These are phyloP conservation scores for Phytophthora podocarpi DNA, from an alignment of 352 stramenopile genomes.

Conservation along the genomic window DNA sequence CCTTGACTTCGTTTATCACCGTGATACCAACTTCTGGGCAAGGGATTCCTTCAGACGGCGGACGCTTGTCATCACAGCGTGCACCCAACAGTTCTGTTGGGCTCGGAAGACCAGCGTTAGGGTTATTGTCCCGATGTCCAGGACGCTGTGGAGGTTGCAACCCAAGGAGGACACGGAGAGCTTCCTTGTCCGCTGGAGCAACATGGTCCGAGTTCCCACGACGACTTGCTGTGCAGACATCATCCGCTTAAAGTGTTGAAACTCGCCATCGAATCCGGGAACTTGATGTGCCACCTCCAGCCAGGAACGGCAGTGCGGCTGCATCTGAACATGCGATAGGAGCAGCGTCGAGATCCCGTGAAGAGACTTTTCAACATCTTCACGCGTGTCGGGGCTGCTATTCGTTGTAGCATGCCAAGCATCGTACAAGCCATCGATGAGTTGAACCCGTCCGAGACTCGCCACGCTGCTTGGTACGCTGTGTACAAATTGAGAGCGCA, in stretches of 20 bases:
- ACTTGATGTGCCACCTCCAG: slow-evolving; percentile 8
- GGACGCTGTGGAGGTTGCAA: slow-evolving; percentile 18
- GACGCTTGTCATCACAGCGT: slow-evolving; percentile 13
- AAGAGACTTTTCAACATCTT: slow-evolving; percentile 21
- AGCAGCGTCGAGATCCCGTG: neutral
- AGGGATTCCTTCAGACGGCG: slow-evolving; percentile 10
- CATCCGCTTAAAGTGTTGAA: slow-evolving; percentile 20
- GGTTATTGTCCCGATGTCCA: slow-evolving; percentile 16
- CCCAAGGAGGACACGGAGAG: slow-evolving; percentile 12
- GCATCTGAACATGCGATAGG: slow-evolving; percentile 12
- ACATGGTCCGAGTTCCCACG: neutral
- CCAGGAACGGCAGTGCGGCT: neutral
- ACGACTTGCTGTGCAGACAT: slow-evolving; percentile 15
- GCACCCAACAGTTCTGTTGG: slow-evolving; percentile 8
- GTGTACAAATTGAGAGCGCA: slow-evolving; percentile 9
- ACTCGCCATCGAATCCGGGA: slow-evolving; percentile 14
- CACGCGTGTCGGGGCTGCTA: slow-evolving; percentile 15
- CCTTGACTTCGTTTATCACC: slow-evolving; percentile 20
- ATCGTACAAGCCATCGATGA: slow-evolving; percentile 9
- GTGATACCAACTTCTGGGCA: slow-evolving; percentile 17
- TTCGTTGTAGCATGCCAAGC: slow-evolving; percentile 2
- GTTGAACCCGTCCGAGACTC: slow-evolving; percentile 12
- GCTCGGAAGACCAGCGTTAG: slow-evolving; percentile 11
- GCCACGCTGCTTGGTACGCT: slow-evolving; percentile 20
- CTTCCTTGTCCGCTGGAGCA: slow-evolving; percentile 12